A percentile compares a stretch with the other conserved stretches of the same genome.
Evolutionary conservation across 768 basidiomycete genomes (phyloP).

Genomic region (Amanita jacksonii): DNA sequence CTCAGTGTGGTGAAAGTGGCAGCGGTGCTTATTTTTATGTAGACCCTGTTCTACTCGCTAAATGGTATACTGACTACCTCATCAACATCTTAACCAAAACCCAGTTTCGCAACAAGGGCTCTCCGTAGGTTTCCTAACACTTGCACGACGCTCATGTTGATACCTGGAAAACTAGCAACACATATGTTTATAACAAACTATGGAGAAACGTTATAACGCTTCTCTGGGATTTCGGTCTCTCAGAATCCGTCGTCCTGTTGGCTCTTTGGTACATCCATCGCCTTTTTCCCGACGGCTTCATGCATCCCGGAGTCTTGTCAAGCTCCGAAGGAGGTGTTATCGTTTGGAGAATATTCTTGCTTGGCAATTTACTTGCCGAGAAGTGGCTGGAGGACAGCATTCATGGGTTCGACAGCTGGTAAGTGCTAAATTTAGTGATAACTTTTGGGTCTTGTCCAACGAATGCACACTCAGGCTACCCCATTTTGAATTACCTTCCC

Average conservation of each 20-base stretch:
- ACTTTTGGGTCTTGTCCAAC: neutral
- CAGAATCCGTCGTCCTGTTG: conserved; percentile 29
- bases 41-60: neutral
- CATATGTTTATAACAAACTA: conserved; percentile 2
- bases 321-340: conserved; percentile 11
- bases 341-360: conserved; percentile 38
- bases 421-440: conserved; percentile 11
- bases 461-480: neutral
- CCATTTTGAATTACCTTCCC: conserved; percentile 4
- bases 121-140: neutral
- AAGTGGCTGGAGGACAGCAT: conserved; percentile 56
- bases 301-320: conserved; percentile 7
- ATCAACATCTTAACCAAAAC: conserved; percentile 4
- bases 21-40: neutral
- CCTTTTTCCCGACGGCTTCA: conserved; percentile 34
- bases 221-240: conserved; percentile 10
- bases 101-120: conserved; percentile 4
- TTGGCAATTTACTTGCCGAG: conserved; percentile 48
- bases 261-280: conserved; percentile 51
- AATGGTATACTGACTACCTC: conserved; percentile 8
- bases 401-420: conserved; percentile 45
- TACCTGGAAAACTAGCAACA: neutral
- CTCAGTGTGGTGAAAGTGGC: no score
- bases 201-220: conserved; percentile 3
- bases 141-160: neutral